A percentile compares a stretch with the other conserved stretches of the same genome.
Conservation (phyloP, 371 early-diverging fungal species). For the Mortierella sp. region DNA sequence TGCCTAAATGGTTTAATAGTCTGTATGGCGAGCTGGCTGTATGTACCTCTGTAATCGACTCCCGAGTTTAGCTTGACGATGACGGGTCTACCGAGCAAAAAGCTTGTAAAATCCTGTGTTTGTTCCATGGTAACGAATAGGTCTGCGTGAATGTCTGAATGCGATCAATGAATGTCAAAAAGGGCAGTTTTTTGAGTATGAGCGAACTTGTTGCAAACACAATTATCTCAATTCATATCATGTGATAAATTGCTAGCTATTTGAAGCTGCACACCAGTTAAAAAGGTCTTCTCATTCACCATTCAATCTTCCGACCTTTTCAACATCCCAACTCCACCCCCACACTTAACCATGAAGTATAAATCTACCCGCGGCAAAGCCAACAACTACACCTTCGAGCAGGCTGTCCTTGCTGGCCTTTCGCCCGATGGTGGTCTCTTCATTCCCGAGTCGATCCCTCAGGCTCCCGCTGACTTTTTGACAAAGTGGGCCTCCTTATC, state of each 20-base stretch:
- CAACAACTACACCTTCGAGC: constrained; percentile 85
- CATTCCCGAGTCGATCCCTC: constrained; percentile 89
- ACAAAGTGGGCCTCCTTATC: constrained; percentile 78
- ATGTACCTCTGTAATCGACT: constrained; percentile 90
- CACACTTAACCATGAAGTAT: constrained; percentile 74
- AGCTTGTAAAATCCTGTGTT: constrained; percentile 54
- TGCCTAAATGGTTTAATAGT: not conserved
- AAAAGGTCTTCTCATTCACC: constrained; percentile 2
- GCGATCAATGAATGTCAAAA: not conserved
- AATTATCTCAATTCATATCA: not conserved
- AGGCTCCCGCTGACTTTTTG: constrained; percentile 61
- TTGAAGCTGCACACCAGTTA: not conserved
- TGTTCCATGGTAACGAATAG: constrained; percentile 36
- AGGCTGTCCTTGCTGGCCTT: constrained; percentile 93
- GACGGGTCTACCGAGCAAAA: constrained; percentile 84
- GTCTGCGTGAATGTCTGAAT: not conserved
- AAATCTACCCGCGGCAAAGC: constrained; percentile 90
- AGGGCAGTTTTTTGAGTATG: not conserved
- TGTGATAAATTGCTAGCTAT: not conserved
- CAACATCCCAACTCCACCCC: not conserved
- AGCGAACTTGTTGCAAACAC: not conserved
- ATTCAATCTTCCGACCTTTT: not conserved
- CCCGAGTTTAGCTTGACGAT: constrained; percentile 95
- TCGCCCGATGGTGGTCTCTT: constrained; percentile 96
- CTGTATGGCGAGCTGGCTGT: not conserved